phyloP scores from a whole-genome alignment of 148 eudicot species.

The Simmondsia chinensis region DNA sequence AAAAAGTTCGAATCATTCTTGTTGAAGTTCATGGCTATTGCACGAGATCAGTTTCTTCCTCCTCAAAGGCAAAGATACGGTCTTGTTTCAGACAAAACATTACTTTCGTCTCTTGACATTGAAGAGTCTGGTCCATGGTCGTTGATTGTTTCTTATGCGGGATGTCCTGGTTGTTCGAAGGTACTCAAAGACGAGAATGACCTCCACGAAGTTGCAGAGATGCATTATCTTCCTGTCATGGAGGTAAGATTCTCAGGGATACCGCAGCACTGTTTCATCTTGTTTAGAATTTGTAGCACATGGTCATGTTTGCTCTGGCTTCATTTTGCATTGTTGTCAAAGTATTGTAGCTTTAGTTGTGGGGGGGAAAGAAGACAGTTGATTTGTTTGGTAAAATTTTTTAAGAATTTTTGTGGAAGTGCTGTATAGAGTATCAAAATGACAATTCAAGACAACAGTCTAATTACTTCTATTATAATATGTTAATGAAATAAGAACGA shows the following conservation, averaged over 20 bases:
- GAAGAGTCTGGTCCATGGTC: conserved; percentile 62
- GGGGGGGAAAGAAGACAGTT: too few species aligned
- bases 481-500: too few species aligned
- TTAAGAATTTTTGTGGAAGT: too few species aligned
- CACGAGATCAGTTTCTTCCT: conserved; percentile 61
- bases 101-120: conserved; percentile 45
- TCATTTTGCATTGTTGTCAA: too few species aligned
- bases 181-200: conserved; percentile 41
- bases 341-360: too few species aligned
- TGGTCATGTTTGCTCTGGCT: too few species aligned
- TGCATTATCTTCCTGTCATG: conserved; percentile 32
- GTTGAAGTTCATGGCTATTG: conserved; percentile 34
- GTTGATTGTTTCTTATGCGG: conserved; percentile 40
- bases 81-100: conserved; percentile 42
- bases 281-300: background rate
- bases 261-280: background rate
- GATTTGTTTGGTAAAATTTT: too few species aligned
- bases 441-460: too few species aligned
- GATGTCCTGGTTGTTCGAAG: conserved; percentile 62
- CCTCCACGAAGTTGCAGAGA: conserved; percentile 37
- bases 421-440: too few species aligned
- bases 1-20: conserved; percentile 48
- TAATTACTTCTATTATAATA: too few species aligned
- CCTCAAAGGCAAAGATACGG: conserved; percentile 75
- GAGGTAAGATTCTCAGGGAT: conserved; percentile 38